Evolutionary conservation across 2,329 filamentous ascomycete genomes (phyloP), one percentile per base, ranked within the genome.

Genomic region (Phyllosticta citriasiana): DNA sequence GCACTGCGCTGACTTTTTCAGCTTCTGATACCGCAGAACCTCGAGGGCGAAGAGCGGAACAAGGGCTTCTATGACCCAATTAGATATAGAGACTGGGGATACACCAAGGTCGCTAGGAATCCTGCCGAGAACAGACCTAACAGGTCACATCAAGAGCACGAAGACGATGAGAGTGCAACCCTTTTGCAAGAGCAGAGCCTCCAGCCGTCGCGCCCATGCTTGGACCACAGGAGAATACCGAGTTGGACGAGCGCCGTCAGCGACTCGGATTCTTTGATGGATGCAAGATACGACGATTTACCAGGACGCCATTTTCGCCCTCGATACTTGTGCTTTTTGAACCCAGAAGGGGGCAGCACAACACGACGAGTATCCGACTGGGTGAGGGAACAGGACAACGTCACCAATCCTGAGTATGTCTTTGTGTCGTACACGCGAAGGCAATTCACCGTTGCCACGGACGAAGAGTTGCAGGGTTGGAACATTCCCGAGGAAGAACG

Each of bases 291-390:
- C 33, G 33, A 40, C 33, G 33, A 40, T 40, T 10, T 40, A 10
- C 33, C 33, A 14, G 33, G 33, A 8, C 33, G 33, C 33, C 33
- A 40, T 40, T 40, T 40, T 16, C 33, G 65, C 10, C 70, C 71
- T 1, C 64, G 69, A 1, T 69, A 68, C 26, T 66, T 73, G 1
- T 72, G 69, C 64, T 70, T 72, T 33, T 52, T 73, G 51, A 22
- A 6, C n/a, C 53, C 16, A 8, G 27, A 24, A 6, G 40, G 26
- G 3, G 35, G 51, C 14, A 52, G 57, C 24, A 22, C 26, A n/a
- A 58, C 57, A 16, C 16, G 57, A 16, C 52, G 25, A 9, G 60
- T 59, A 3, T 26, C 30, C 1, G 53, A 62, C 2, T 62, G 19
- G 25, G 55, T 59, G 1, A 47, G 55, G 54, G 25, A 62, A n/a